Evolutionary conservation across 208 protist genomes (phyloP).

Genomic region (Vickermania ingenoplastis): DNA sequence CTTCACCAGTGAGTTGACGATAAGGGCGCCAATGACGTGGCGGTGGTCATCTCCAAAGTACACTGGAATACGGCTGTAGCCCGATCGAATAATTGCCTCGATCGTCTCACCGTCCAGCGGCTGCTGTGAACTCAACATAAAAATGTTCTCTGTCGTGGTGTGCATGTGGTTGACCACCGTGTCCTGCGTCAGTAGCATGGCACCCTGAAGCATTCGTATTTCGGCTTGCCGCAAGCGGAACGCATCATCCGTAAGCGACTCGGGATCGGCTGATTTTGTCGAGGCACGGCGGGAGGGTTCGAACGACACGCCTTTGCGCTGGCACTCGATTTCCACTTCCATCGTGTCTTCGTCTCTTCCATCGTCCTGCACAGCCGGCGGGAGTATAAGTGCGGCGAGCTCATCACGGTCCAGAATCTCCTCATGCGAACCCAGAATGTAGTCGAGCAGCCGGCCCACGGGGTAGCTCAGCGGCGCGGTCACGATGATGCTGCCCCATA

Average conservation of each 20-base stretch:
- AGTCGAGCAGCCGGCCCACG: conserved; percentile 69
- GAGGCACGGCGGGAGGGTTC: not conserved
- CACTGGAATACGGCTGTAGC: conserved; percentile 81
- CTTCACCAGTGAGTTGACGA: conserved; percentile 75
- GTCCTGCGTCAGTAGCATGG: conserved; percentile 59
- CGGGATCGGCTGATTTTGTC: not conserved
- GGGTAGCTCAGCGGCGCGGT: conserved; percentile 69
- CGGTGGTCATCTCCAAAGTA: conserved; percentile 48
- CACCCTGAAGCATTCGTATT: conserved; percentile 59
- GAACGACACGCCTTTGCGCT: not conserved
- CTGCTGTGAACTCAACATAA: conserved; percentile 60
- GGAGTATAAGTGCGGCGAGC: conserved; percentile 58
- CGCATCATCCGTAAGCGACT: conserved; percentile 23
- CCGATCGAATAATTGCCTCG: conserved; percentile 37
- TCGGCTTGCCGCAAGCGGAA: conserved; percentile 11
- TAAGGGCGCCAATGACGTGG: conserved; percentile 81
- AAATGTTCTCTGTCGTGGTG: conserved; percentile 38
- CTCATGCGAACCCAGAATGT: conserved; percentile 50
- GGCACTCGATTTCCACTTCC: not conserved
- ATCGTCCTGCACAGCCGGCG: conserved; percentile 10
- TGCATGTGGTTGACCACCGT: conserved; percentile 46
- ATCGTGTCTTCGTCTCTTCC: not conserved
- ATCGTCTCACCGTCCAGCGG: conserved; percentile 59
- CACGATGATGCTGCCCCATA: conserved; percentile 61
- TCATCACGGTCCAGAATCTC: conserved; percentile 55